Evolutionary conservation across 139 green algal species (phyloP), one percentile per base, ranked within the genome.

Genomic region (Picochlorum sp.): DNA sequence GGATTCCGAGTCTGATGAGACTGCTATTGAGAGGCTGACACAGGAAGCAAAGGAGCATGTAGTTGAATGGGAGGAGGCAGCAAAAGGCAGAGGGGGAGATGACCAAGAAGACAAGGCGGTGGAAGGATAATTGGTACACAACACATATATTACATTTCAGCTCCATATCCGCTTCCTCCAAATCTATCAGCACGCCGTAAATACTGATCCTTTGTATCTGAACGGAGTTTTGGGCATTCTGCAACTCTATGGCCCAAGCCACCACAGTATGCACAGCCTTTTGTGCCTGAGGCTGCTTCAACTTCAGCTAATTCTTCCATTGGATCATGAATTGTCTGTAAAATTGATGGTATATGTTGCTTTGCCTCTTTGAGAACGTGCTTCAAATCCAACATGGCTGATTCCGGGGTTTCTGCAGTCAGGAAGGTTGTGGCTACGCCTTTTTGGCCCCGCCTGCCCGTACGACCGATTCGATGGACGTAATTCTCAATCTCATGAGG

Each of bases 401-500:
- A 85, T 76, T 98, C 94, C 30, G 54, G 74, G 54, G 95, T 77
- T 62, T 91, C 87, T 65, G 89, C 95, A 86, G 96, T 98, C 73
- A 99, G 88, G 72, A 98, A 97, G 11, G 94, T 97, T 24, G 94
- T 98, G 20, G 94, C 94, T 4, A 98, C 88, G 34, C 94, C 94
- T 18, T 88, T 98, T 79, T 97, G 96, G 57, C 94, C 94, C 65
- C 88, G 90, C 18, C 94, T 90, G 0, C 94, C 94, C 16, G 87
- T 95, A 44, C 86, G 83, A 13, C 86, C 86, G 49, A 92, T 92
- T 11, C 85, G 58, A 71, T 98, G 94, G 56, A 98, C 94, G 72
- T 99, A 97, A 74, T 98, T 98, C 67, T 99, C 94, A 57, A 99
- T 97, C 73, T 98, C 94, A 38, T 87, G 77, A 2, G 94, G 94